Base-by-base conservation (phyloP, 2,329 filamentous ascomycete genomes). In the Botrytis medusae region DNA sequence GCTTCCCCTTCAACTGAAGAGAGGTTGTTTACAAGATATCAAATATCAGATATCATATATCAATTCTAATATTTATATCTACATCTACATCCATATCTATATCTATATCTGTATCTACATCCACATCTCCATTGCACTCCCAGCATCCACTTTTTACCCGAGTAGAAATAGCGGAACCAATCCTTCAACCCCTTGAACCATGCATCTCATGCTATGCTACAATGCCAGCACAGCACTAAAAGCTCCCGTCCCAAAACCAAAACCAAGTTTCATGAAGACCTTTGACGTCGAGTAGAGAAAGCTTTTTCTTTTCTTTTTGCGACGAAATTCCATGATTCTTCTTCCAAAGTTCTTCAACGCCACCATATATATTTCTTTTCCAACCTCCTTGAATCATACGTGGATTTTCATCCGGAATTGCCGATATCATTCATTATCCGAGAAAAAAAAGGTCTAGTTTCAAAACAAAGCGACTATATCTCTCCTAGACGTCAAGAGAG, bases 171-270 rank as follows among this genome's bases (percentile, higher is more conserved):
- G 37, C 34, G 34, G 25, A 18, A 62, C 37, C 37, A 62, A 62
- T 62, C 34, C 34, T 25, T 62, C 12, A 40, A 40, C 60, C 60
- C 60, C 60, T 42, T 62, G 60, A 62, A 40, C 60, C 60, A 61
- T 61, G 59, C 59, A 61, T 20, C 40, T 42, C 61, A 63, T 64
- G 40, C 61, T 44, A 64, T 64, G n/a, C 61, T 44, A 64, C 61
- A 64, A 64, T 64, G 61, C 61, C 61, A 64, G 40, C 61, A 64
- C 61, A 64, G 20, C 61, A 63, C n/a, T 63, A 63, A 57, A 32
- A 63, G 40, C 29, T 37, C 32, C 29, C 29, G 16, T 54, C 64
- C 64, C 48, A 32, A 37, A 40, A 64, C 40, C 62, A 46, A 64
- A 8, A 29, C 14, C 51, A 57, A 64, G 32, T 37, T 46, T 44